Evolutionary conservation across 139 green algal genomes (phyloP).

Genomic region (Volvox reticuliferus): DNA sequence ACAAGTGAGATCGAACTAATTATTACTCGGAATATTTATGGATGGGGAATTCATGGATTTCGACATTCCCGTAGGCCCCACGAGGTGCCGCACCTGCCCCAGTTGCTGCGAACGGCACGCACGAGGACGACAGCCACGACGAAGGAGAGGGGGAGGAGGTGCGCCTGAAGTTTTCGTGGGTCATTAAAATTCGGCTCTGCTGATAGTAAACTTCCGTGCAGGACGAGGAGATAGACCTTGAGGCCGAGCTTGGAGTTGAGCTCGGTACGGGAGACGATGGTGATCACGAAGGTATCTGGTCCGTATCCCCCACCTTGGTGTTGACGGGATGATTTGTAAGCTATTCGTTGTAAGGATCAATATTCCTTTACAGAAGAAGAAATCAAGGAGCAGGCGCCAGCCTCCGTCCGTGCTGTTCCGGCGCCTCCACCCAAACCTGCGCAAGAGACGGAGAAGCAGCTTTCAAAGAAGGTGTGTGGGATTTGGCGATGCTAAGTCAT

Average conservation of each 20-base stretch:
- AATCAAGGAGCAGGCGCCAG: neutral
- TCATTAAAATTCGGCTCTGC: neutral
- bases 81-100: constrained; percentile 9
- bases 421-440: constrained; percentile 41
- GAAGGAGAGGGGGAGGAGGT: constrained; percentile 60
- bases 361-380: constrained; percentile 45
- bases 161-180: neutral
- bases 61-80: neutral
- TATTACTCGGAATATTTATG: neutral
- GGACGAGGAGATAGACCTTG: constrained; percentile 61
- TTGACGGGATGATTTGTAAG: neutral
- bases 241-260: constrained; percentile 63
- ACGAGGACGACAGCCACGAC: constrained; percentile 58
- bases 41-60: neutral
- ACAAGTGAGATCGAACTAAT: neutral
- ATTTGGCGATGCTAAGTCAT: neutral
- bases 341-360: neutral
- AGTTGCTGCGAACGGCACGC: constrained; percentile 29
- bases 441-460: constrained; percentile 67
- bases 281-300: constrained; percentile 35
- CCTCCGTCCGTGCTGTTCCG: constrained; percentile 9
- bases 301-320: neutral
- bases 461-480: constrained; percentile 75
- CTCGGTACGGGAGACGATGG: constrained; percentile 52
- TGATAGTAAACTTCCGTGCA: neutral